Evolutionary conservation across 169 alveolate species (phyloP).

Genomic region (Plasmodium adleri): DNA sequence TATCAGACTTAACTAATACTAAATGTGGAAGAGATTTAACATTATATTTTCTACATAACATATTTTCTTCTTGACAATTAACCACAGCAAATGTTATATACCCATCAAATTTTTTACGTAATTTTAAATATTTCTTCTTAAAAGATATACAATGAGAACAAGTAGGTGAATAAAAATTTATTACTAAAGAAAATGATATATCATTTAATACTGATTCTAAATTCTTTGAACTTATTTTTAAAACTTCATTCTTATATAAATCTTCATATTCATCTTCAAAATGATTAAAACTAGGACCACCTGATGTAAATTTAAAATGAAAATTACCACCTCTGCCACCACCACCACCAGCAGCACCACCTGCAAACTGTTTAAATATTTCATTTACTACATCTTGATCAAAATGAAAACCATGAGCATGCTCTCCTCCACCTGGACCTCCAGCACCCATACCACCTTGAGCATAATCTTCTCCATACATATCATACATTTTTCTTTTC

Average conservation of each 20-base stretch:
- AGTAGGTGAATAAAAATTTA: conserved; percentile 84
- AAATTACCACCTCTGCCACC: conserved; percentile 68
- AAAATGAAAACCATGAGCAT: conserved; percentile 83
- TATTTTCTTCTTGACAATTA: conserved; percentile 79
- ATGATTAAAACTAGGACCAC: conserved; percentile 58
- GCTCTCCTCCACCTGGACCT: conserved; percentile 71
- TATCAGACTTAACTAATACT: conserved; percentile 65
- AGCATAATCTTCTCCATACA: conserved; percentile 95
- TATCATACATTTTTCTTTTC: conserved; percentile 92
- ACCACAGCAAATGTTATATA: conserved; percentile 79
- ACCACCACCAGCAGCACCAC: conserved; percentile 71
- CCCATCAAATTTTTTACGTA: conserved; percentile 82
- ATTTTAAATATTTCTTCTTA: conserved; percentile 75
- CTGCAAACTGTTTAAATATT: conserved; percentile 85
- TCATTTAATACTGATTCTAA: conserved; percentile 46
- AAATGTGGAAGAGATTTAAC: conserved; percentile 81
- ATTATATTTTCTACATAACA: conserved; percentile 70
- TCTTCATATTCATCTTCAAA: conserved; percentile 47
- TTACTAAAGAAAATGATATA: conserved; percentile 77
- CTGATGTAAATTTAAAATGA: conserved; percentile 75
- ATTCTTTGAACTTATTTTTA: conserved; percentile 75
- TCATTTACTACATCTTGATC: conserved; percentile 88
- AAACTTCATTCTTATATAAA: conserved; percentile 80
- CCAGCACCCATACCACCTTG: conserved; percentile 78
- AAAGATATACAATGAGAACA: conserved; percentile 85